phyloP scores from a whole-genome alignment of 768 basidiomycete genomes.

The Mycena metata region DNA sequence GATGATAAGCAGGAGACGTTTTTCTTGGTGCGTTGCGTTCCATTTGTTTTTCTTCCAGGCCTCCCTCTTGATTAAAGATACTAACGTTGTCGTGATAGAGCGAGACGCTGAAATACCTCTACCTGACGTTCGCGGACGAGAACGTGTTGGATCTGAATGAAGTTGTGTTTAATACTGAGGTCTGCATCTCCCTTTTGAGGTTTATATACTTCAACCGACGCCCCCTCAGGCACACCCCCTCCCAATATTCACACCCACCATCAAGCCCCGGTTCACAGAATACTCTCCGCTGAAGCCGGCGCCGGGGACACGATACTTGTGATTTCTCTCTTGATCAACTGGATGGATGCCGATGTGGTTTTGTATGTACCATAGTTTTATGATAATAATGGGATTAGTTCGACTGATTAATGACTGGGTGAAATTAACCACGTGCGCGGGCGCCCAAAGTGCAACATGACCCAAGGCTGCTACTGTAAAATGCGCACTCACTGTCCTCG shows the following conservation, averaged over 20 bases:
- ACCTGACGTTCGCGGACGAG: conserved; percentile 84
- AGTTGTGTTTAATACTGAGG: conserved; percentile 95
- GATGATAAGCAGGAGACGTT: conserved; percentile 98
- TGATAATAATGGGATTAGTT: too few species aligned
- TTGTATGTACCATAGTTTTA: too few species aligned
- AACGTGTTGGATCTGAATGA: conserved; percentile 76
- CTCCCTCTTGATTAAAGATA: too few species aligned
- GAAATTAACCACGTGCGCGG: too few species aligned
- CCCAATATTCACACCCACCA: conserved; percentile 25
- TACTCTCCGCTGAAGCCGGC: conserved; percentile 1
- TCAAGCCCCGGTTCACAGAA: conserved; percentile 20
- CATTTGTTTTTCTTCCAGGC: not conserved
- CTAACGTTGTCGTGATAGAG: conserved; percentile 60
- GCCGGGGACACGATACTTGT: too few species aligned
- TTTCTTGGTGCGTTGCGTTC: conserved; percentile 76
- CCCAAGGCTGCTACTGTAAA: too few species aligned
- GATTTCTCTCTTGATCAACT: too few species aligned
- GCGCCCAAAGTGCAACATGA: too few species aligned
- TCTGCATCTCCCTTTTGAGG: conserved; percentile 40
- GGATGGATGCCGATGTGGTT: too few species aligned
- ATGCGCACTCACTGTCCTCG: too few species aligned
- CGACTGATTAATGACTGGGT: too few species aligned
- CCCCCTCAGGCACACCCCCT: conserved; percentile 22
- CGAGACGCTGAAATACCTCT: conserved; percentile 93
- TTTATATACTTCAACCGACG: not conserved